Percentiles rank a stretch among this genome's conserved stretches.
Evolutionary conservation across 2,329 filamentous ascomycete genomes (phyloP).

Genomic region (Grosmannia huntii): DNA sequence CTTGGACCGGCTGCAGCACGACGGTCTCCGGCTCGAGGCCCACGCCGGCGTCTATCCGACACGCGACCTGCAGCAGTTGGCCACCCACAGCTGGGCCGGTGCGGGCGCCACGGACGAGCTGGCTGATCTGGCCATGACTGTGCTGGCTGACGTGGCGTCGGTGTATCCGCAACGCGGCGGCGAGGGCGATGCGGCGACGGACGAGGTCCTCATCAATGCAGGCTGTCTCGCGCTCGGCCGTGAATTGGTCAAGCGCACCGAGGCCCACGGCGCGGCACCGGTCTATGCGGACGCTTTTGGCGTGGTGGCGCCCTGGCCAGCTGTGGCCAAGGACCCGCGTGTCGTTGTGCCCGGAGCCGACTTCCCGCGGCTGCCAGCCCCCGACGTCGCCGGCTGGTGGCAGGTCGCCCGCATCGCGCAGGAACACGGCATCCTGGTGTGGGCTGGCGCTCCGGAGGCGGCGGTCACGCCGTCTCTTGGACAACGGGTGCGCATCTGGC

Average conservation of each 20-base stretch:
- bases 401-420: constrained; percentile 61
- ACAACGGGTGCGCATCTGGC: constrained; percentile 58
- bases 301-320: constrained; percentile 29
- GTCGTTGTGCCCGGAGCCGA: constrained; percentile 1
- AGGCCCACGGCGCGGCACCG: constrained; percentile 15
- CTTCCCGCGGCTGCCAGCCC: constrained; percentile 20
- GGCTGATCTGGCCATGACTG: constrained; percentile 49
- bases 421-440: constrained; percentile 63
- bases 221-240: constrained; percentile 59
- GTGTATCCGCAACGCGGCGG: constrained; percentile 48
- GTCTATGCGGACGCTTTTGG: constrained; percentile 51
- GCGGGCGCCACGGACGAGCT: constrained; percentile 16
- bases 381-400: constrained; percentile 36
- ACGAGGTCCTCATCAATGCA: constrained; percentile 56
- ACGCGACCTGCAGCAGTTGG: constrained; percentile 68
- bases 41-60: constrained; percentile 68
- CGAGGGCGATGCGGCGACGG: constrained; percentile 22
- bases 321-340: background rate
- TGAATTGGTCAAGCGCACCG: constrained; percentile 51
- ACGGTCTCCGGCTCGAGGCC: constrained; percentile 43
- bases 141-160: constrained; percentile 60
- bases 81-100: constrained; percentile 45
- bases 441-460: constrained; percentile 33
- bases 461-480: constrained; percentile 43
- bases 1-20: constrained; percentile 24